Percentiles rank a stretch among this genome's conserved stretches.
These are phyloP conservation scores for Cordyceps pruinosa DNA, from an alignment of 2,329 filamentous ascomycete species.

Conservation along the genomic window DNA sequence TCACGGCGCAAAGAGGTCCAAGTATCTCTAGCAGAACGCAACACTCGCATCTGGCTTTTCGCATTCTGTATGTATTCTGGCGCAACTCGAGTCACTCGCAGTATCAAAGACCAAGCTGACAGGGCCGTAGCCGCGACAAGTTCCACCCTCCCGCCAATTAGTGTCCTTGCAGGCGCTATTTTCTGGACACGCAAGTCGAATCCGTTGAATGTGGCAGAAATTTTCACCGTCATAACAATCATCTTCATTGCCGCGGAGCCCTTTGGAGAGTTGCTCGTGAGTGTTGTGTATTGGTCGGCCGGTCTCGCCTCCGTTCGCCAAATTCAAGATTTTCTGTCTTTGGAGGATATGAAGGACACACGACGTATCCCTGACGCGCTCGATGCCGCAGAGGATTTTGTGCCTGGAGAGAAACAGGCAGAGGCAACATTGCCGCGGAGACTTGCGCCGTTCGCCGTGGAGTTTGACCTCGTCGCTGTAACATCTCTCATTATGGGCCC, in stretches of 20 bases:
- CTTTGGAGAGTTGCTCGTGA: background rate
- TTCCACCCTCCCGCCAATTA: background rate
- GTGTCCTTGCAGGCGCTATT: background rate
- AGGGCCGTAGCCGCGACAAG: background rate
- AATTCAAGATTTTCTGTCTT: background rate
- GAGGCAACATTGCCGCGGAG: background rate
- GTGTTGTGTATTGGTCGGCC: background rate
- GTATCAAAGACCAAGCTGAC: background rate
- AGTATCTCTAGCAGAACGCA: background rate
- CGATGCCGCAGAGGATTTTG: background rate
- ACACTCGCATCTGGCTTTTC: background rate
- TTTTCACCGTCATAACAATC: background rate
- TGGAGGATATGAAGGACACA: background rate
- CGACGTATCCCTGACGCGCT: background rate
- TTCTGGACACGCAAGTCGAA: slow-evolving; percentile 1
- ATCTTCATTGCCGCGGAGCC: background rate
- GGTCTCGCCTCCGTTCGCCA: background rate
- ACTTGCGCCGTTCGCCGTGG: background rate
- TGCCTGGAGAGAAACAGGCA: background rate
- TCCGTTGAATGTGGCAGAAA: background rate
- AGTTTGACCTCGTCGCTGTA: background rate
- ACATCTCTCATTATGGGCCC: background rate
- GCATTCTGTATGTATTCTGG: background rate
- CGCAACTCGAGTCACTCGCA: background rate
- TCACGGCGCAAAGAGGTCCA: background rate